Conservation (phyloP, 192 early-diverging fungal species). For the Coemansia sp. region DNA sequence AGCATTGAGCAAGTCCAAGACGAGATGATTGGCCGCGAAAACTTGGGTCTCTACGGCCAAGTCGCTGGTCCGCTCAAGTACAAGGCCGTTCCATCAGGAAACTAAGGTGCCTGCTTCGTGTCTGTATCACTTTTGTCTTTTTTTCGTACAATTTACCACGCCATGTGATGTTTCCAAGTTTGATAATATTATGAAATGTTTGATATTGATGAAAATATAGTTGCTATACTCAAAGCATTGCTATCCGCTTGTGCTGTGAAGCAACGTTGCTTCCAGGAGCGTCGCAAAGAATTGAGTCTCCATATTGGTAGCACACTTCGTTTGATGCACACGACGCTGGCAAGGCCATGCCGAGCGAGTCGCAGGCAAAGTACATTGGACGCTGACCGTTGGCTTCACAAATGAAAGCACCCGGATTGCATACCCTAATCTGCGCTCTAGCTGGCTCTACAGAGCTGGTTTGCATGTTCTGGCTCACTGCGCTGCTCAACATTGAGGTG, state of each 20-base stretch:
- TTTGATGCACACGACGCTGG: slow-evolving; percentile 35
- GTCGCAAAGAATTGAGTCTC: slow-evolving; percentile 35
- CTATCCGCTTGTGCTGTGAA: slow-evolving; percentile 1
- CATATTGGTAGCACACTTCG: slow-evolving; percentile 46
- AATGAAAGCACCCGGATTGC: slow-evolving; percentile 38
- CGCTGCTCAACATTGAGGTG: not conserved
- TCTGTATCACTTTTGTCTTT: not conserved
- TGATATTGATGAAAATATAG: not conserved
- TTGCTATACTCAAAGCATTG: not conserved
- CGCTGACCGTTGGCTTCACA: slow-evolving; percentile 38
- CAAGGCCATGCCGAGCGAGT: slow-evolving; percentile 29
- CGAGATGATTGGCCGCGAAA: slow-evolving; percentile 73
- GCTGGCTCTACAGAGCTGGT: not conserved
- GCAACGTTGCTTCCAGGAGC: slow-evolving; percentile 15
- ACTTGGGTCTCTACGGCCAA: slow-evolving; percentile 73
- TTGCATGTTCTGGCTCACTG: not conserved
- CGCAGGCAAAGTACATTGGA: slow-evolving; percentile 48
- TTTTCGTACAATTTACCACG: slow-evolving; percentile 1
- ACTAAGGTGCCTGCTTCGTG: slow-evolving; percentile 11
- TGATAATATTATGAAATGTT: not conserved
- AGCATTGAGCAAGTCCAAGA: slow-evolving; percentile 85
- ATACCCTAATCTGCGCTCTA: slow-evolving; percentile 1
- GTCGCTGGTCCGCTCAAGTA: slow-evolving; percentile 57
- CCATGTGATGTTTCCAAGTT: not conserved
- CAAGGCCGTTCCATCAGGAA: slow-evolving; percentile 49